These are phyloP conservation scores for Trypanosoma avium DNA, from an alignment of 208 protist species.

Conservation along the genomic window DNA sequence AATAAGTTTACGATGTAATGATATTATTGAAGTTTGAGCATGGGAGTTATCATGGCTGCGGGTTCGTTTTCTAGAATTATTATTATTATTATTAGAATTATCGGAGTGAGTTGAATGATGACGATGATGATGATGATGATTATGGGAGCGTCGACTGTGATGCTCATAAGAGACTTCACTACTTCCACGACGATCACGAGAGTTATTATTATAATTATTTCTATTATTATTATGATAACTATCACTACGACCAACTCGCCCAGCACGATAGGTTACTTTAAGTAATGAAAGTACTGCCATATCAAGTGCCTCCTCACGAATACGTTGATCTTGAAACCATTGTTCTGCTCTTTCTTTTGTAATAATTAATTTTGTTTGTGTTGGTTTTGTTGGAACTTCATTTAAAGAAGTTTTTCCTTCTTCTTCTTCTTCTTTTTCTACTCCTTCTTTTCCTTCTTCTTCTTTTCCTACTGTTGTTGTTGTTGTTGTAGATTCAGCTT, in stretches of 20 bases:
- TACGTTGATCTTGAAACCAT: conserved; percentile 72
- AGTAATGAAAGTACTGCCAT: conserved; percentile 54
- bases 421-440: not conserved
- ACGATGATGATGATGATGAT: conserved; percentile 2
- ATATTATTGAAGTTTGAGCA: too few species aligned
- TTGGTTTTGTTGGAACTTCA: not conserved
- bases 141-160: too few species aligned
- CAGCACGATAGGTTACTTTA: conserved; percentile 43
- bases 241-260: conserved; percentile 13
- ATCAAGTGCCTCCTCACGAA: conserved; percentile 61
- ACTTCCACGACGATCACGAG: not conserved
- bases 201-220: not conserved
- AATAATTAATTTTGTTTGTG: conserved; percentile 16
- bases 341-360: conserved; percentile 28
- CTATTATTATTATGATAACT: conserved; percentile 3
- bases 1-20: too few species aligned
- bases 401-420: not conserved
- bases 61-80: conserved; percentile 19
- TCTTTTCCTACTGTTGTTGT: not conserved
- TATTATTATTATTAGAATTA: conserved; percentile 16
- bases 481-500: too few species aligned
- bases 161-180: not conserved
- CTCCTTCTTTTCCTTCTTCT: not conserved
- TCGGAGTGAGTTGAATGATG: not conserved
- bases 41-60: not conserved